These are phyloP conservation scores for Alternaria metachromatica DNA, from an alignment of 2,329 filamentous ascomycete genomes.

Conservation along the genomic window DNA sequence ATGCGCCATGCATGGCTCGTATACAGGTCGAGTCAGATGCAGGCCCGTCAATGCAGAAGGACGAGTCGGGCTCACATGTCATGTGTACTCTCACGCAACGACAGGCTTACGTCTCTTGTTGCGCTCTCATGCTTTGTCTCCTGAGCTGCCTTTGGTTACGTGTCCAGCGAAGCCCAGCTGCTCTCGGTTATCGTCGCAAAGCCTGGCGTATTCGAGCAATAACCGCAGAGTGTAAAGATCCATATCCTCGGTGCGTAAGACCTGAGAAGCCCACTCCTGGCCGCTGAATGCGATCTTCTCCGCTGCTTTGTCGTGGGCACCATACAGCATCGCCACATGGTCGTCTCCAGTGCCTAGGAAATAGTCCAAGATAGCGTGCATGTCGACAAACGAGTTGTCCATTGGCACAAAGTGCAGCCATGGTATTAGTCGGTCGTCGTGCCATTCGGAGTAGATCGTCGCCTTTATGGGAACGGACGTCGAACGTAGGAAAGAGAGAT, in stretches of 20 bases:
- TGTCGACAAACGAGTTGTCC: conserved; percentile 74
- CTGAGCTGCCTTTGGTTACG: not conserved
- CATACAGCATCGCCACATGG: conserved; percentile 15
- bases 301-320: conserved; percentile 62
- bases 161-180: conserved; percentile 49
- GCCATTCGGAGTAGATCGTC: conserved; percentile 81
- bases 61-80: not conserved
- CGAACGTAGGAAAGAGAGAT: conserved; percentile 66
- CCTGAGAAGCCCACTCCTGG: conserved; percentile 71
- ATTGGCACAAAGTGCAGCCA: conserved; percentile 88
- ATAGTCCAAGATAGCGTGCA: conserved; percentile 76
- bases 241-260: conserved; percentile 75
- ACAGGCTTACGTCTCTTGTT: not conserved
- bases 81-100: not conserved
- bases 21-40: conserved; percentile 7
- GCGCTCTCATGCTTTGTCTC: not conserved
- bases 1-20: not conserved
- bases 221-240: conserved; percentile 72
- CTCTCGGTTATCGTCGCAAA: conserved; percentile 53
- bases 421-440: conserved; percentile 70
- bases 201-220: conserved; percentile 53
- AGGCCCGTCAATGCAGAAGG: not conserved
- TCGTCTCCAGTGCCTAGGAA: conserved; percentile 62
- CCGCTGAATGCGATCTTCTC: conserved; percentile 69
- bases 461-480: conserved; percentile 77